Conservation (phyloP, 2,329 filamentous ascomycete species). For the Aspergillus alliaceus region DNA sequence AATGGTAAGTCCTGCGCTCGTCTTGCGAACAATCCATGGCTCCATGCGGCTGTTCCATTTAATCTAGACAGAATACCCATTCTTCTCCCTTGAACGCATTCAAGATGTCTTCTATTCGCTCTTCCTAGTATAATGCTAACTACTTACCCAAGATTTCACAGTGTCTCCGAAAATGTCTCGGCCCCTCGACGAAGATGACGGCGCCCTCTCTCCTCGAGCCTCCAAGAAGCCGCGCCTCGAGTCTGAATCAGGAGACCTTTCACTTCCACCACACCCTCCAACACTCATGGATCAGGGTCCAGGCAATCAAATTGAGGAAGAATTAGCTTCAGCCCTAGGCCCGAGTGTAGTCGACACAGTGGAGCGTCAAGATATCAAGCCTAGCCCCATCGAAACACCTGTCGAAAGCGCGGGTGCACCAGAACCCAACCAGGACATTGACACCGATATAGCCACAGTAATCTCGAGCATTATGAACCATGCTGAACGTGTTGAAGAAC, state of each 20-base stretch:
- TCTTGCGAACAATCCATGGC: background rate
- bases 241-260: slow-evolving; percentile 25
- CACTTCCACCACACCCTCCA: slow-evolving; percentile 19
- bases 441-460: slow-evolving; percentile 38
- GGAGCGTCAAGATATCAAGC: slow-evolving; percentile 21
- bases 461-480: slow-evolving; percentile 46
- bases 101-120: background rate
- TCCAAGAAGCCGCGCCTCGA: slow-evolving; percentile 43
- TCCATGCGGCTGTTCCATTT: background rate
- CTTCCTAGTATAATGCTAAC: background rate
- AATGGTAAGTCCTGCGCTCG: slow-evolving; percentile 33
- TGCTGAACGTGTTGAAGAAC: slow-evolving; percentile 42
- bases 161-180: slow-evolving; percentile 33
- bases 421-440: slow-evolving; percentile 27
- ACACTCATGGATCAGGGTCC: slow-evolving; percentile 24
- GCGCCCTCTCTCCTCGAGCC: slow-evolving; percentile 32
- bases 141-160: slow-evolving; percentile 9
- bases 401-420: slow-evolving; percentile 18
- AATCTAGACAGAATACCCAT: background rate
- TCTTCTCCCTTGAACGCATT: background rate
- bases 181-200: slow-evolving; percentile 37
- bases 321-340: slow-evolving; percentile 36
- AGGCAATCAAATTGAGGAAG: slow-evolving; percentile 37
- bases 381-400: slow-evolving; percentile 21
- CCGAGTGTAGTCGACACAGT: slow-evolving; percentile 28